Base-by-base conservation (phyloP, 2,329 filamentous ascomycete genomes). In the Nothopassalora personata region DNA sequence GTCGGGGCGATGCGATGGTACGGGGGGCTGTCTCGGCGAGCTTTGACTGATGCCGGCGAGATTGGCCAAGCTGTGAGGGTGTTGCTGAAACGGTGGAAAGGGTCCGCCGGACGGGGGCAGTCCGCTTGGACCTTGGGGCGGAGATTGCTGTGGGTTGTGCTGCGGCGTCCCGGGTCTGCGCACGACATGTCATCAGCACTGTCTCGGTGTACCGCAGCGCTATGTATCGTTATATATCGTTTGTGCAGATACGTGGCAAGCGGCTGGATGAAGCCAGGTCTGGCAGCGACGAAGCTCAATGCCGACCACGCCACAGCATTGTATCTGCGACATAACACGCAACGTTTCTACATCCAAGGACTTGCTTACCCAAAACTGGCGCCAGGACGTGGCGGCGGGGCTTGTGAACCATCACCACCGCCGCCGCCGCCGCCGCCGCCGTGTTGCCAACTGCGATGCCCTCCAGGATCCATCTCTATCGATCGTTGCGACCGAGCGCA, bases 21-120 rank as follows among this genome's bases (percentile, higher is more conserved):
- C 63, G 18, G 67, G 64, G 28, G 68, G 68, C 59, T 73, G 70
- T 63, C 74, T 69, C 56, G 79, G 79, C 53, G 78, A 75, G 30
- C 74, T 72, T 59, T 77, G 75, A 53, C 73, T 74, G 60, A 81
- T 64, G 33, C 76, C 76, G 34, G 77, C 69, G 27, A 80, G 70
- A 28, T 73, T 71, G 31, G 78, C 77, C 19, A 81, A 71, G 53
- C 69, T 77, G 63, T 80, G 79, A 70, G 74, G 47, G n/a, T 54
- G 61, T 64, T 76, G 66, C 65, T 77, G 67, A 72, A 76, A 66
- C 68, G 73, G 69, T 71, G 79, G 66, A 73, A 80, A 60, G 68
- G 72, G 61, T 61, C 71, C 67, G 65, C 66, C 66, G 66, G 74
- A 70, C 51, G 69, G 70, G 58, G 71, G 70, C 30, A 72, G 67